Base-by-base conservation (phyloP, 2,329 filamentous ascomycete species). In the Alternaria angustiovoidea region DNA sequence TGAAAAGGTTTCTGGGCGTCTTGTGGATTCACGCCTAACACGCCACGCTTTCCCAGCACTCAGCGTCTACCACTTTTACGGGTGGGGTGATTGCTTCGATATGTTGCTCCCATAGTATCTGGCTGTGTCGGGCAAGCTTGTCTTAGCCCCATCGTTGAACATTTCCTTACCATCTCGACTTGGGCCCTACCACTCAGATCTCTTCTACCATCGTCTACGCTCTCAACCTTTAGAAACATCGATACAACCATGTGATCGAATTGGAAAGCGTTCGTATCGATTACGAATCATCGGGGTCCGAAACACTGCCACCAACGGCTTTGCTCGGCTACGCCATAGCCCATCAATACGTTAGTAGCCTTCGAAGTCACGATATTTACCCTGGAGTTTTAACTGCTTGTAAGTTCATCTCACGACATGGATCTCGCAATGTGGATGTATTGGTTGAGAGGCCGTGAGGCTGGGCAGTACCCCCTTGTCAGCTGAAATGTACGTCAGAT, bases 401-500 rank as follows among this genome's bases (percentile, higher is more conserved):
- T 5, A 20, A 20, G 26, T 57, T 34, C n/a, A 12, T n/a, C 11
- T 32, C 4, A 9, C 14, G 12, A 44, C 14, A 7, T 18, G 16
- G 4, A 24, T 14, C 4, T 59, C 18, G 20, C 14, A 44, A 16
- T 18, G 12, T 32, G 20, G 36, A 20, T 26, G 38, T 7, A 51
- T 59, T 55, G 43, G 51, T n/a, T 51, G 38, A 32, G 22, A 51
- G 14, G 44, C 14, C 34, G 30, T 38, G n/a, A 30, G 28, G 38
- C 30, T 32, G 38, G 11, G n/a, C 24, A 12, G 38, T n/a, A 7
- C 30, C 36, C 51, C 39, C 46, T 46, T 24, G 39, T 51, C 57
- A 56, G 52, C 57, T 59, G 57, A 59, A 42, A 34, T 5, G 53
- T 59, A 51, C 52, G 57, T 59, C 44, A 59, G 57, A 56, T 51